Percentiles rank a stretch among this genome's conserved stretches.
Evolutionary conservation across 371 early-diverging fungal genomes (phyloP).

Genomic region (Amoeboaphelidium occidentale): DNA sequence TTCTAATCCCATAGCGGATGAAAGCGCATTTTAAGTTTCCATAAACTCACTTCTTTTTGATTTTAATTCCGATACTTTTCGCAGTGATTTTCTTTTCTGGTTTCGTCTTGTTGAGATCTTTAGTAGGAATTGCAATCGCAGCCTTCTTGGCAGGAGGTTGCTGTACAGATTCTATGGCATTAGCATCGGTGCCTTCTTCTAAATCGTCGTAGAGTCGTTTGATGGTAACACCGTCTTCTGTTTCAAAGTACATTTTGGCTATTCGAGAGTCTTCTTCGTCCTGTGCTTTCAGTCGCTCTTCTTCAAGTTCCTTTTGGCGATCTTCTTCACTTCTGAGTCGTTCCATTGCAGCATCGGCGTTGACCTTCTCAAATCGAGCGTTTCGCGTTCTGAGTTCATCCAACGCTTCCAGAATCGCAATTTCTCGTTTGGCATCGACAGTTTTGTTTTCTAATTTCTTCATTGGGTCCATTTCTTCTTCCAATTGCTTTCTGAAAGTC

Average conservation of each 20-base stretch:
- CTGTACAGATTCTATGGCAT: too few species aligned
- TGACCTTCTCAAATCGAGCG: constrained; percentile 40
- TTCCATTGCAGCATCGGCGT: constrained; percentile 1
- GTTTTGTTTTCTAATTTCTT: constrained; percentile 79
- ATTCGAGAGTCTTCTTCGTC: constrained; percentile 4
- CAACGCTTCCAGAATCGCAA: constrained; percentile 85
- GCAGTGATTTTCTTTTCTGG: too few species aligned
- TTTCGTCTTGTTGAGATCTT: too few species aligned
- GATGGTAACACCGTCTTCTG: not conserved
- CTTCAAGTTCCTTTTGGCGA: not conserved
- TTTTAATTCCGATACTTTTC: too few species aligned
- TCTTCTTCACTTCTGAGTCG: not conserved
- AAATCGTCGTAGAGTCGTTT: not conserved
- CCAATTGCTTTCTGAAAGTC: constrained; percentile 26
- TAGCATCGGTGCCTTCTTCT: too few species aligned
- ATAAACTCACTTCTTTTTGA: too few species aligned
- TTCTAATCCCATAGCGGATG: constrained; percentile 91
- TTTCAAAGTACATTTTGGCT: constrained; percentile 1
- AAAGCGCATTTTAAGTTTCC: too few species aligned
- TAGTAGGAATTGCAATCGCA: too few species aligned
- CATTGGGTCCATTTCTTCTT: constrained; percentile 75
- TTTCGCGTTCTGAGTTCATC: constrained; percentile 79
- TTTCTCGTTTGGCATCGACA: constrained; percentile 69
- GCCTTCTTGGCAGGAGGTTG: too few species aligned
- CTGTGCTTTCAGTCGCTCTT: not conserved